Evolutionary conservation across 2,329 filamentous ascomycete species (phyloP), one percentile per base, ranked within the genome.

Genomic region (Cordyceps cicadae): DNA sequence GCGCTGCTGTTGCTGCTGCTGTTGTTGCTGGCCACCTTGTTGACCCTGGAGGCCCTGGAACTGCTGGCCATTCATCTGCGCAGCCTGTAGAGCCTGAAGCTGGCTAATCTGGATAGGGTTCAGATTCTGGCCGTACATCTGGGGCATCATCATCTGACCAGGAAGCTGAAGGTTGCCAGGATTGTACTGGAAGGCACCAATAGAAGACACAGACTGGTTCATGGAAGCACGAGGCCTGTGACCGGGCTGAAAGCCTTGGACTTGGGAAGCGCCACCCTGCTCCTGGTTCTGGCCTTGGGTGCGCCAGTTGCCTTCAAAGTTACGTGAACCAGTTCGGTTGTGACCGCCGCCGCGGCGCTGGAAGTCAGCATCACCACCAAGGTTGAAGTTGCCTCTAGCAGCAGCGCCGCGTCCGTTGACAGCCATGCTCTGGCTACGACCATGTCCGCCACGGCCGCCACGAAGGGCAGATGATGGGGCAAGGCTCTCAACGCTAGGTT

Each of bases 271-370:
- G 59, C 68, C 71, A 48, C 72, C 57, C 68, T 79, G 77, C 59
- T 88, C 87, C 71, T 90, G 89, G 69, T 81, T 81, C 65, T 82
- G 80, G 66, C 70, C 70, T 67, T 89, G 92, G 70, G 92, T 95
- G 69, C 94, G 89, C 94, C 94, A 99, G 76, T 99, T 99, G 69
- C 92, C 87, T 67, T 99, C 94, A 70, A 97, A 97, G 76, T 97
- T 99, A 64, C 94, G 87, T 26, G 94, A 99, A 12, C 85, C 85
- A 37, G 87, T 88, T 64, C 94, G 86, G 64, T 84, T 87, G 72
- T 99, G 94, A 61, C 90, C 88, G 48, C 88, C 89, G 67, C 88
- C 87, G 67, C 90, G 89, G 63, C 90, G 87, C 67, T 86, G 81
- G 70, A 92, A 89, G 66, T 94, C 90, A 63, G 71, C 72, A 43